Base-by-base conservation (phyloP, 2,329 filamentous ascomycete genomes). In the Dothideomycetes sp. region DNA sequence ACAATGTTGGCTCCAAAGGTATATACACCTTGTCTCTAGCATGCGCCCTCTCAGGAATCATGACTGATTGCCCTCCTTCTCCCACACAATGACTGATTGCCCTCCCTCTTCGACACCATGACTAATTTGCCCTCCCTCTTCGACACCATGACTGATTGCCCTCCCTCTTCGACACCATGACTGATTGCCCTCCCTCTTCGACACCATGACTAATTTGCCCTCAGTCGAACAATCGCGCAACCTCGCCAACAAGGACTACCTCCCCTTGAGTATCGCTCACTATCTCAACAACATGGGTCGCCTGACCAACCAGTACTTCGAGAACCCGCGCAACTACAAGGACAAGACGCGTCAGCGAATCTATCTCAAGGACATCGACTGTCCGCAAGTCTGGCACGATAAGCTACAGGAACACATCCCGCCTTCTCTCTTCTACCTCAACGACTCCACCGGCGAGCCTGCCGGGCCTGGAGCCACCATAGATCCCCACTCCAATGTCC, bases 331-430 rank as follows among this genome's bases (percentile, higher is more conserved):
- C 34, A 89, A 84, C 47, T 94, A 82, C 56, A 79, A 79, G 44
- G 83, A 93, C 47, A 77, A 84, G 45, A 75, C 77, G 29, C 72
- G 84, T 16, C 91, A 98, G 56, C 77, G 91, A 10, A 76, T 96
- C 2, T 98, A 98, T 57, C 65, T 96, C 17, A 98, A 98, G 55
- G 91, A 98, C 55, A 95, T 98, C 43, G 91, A 98, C 58, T 95
- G 88, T 50, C 91, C 91, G 1, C 65, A 73, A 1, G 79, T 89
- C 42, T 98, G 91, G 91, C 78, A 81, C 37, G 73, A 89, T 19
- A 79, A 84, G 42, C 64, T 98, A 14, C 77, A 78, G 48, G 79
- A 82, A 36, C 66, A 85, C 19, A 81, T 96, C 4, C 88, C 89
- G 1, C 75, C 80, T 0, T 77, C 72, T n/a, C 65, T 96, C 0